Evolutionary conservation across 2,329 filamentous ascomycete genomes (phyloP).

Genomic region (Talaromyces sp.): DNA sequence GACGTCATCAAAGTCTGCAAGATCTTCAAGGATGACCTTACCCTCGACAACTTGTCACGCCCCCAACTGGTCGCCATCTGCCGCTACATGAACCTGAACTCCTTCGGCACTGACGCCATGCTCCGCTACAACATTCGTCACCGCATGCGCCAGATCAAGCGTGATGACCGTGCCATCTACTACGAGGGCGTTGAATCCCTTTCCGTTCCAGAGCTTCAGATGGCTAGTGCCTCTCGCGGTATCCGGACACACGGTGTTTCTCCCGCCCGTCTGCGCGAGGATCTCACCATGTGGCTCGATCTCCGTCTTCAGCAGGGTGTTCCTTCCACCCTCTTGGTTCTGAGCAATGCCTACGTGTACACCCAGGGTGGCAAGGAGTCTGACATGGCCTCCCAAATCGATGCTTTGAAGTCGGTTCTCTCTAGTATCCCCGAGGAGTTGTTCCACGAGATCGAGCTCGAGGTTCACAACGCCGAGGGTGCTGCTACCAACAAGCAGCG

Average conservation of each 20-base stretch:
- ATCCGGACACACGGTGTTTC: constrained; percentile 91
- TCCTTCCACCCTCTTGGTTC: constrained; percentile 91
- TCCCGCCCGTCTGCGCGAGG: constrained; percentile 81
- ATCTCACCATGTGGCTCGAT: constrained; percentile 92
- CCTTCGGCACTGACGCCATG: constrained; percentile 97
- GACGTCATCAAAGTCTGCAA: constrained; percentile 99
- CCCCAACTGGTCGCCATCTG: constrained; percentile 97
- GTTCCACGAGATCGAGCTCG: constrained; percentile 98
- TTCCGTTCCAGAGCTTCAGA: constrained; percentile 90
- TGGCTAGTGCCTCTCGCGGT: constrained; percentile 86
- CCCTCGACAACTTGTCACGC: constrained; percentile 92
- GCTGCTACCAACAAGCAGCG: constrained; percentile 98
- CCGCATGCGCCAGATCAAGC: constrained; percentile 98
- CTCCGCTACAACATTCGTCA: constrained; percentile 95
- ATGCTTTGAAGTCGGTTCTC: constrained; percentile 87
- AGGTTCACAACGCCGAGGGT: constrained; percentile 94
- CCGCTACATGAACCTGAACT: constrained; percentile 96
- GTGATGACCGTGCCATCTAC: constrained; percentile 90
- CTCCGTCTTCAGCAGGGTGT: constrained; percentile 90
- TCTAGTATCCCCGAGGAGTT: constrained; percentile 96
- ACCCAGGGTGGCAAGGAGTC: constrained; percentile 72
- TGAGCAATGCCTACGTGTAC: constrained; percentile 98
- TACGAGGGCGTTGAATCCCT: constrained; percentile 92
- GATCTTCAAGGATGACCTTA: constrained; percentile 97
- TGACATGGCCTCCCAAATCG: constrained; percentile 86